Percentiles rank a stretch among this genome's conserved stretches.
Evolutionary conservation across 192 early-diverging fungal species (phyloP).

Genomic region (Endogone sp.): DNA sequence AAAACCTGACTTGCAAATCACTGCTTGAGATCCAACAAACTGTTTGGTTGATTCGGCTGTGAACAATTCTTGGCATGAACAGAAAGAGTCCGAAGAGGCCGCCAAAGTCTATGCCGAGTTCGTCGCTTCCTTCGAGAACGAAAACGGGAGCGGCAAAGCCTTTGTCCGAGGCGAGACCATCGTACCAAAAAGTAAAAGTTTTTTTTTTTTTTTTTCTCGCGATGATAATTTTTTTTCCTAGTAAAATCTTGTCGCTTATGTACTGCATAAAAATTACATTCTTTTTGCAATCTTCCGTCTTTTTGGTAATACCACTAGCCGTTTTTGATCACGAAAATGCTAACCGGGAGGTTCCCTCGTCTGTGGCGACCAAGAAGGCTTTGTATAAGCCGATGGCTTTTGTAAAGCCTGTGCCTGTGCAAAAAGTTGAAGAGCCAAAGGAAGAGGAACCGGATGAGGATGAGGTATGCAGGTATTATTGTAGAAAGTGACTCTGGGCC

Average conservation of each 20-base stretch:
- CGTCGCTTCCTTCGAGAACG: constrained; percentile 76
- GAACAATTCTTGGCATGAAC: background rate
- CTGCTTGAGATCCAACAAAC: constrained; percentile 25
- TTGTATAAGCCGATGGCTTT: constrained; percentile 25
- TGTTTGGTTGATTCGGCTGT: background rate
- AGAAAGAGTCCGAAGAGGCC: constrained; percentile 77
- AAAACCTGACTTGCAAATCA: constrained; percentile 7
- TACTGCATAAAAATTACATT: too few species aligned
- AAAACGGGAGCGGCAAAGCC: constrained; percentile 26
- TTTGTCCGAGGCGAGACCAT: constrained; percentile 51
- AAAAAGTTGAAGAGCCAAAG: constrained; percentile 2
- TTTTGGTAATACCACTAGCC: constrained; percentile 10
- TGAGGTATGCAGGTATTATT: constrained; percentile 25
- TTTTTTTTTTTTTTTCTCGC: too few species aligned
- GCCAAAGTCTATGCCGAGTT: constrained; percentile 76
- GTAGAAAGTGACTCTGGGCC: too few species aligned
- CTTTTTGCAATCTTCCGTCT: too few species aligned
- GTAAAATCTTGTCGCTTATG: too few species aligned
- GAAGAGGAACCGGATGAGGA: constrained; percentile 22
- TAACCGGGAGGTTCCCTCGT: constrained; percentile 17
- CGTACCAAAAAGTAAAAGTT: constrained; percentile 34
- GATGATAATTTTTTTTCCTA: too few species aligned
- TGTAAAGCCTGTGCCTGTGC: constrained; percentile 25
- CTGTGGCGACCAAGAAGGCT: background rate
- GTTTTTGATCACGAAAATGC: constrained; percentile 40